Conservation (phyloP, 1,139 yeast genomes). For the Debaryomyces subglobosus region DNA sequence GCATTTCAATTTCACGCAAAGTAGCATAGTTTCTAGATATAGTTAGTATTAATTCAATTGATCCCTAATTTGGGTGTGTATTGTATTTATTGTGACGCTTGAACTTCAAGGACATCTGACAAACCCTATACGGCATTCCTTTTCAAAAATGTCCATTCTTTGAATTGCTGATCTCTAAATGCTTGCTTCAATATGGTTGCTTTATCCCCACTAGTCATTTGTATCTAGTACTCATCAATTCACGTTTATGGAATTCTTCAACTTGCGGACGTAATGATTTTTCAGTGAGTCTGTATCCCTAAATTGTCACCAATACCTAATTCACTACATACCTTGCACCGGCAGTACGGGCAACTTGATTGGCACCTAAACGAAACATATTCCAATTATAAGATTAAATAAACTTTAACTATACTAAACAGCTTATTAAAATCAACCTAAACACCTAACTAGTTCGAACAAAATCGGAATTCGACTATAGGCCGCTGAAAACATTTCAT, state of each 20-base stretch:
- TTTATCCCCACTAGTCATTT: background rate
- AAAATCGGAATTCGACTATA: constrained; percentile 7
- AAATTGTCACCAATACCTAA: background rate
- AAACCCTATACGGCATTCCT: background rate
- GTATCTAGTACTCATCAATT: background rate
- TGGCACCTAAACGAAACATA: constrained; percentile 70
- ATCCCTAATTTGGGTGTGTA: background rate
- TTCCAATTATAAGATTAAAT: constrained; percentile 9
- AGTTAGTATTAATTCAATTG: constrained; percentile 11
- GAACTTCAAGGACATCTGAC: background rate
- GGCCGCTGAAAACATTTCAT: constrained; percentile 21
- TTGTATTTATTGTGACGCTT: background rate
- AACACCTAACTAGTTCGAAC: constrained; percentile 10
- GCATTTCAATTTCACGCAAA: constrained; percentile 96
- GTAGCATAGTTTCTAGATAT: constrained; percentile 87
- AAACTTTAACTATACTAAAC: constrained; percentile 1
- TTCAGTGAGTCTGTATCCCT: constrained; percentile 3
- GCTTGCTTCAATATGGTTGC: background rate
- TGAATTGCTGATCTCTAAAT: background rate
- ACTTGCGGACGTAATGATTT: background rate
- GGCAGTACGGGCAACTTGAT: constrained; percentile 61
- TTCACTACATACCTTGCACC: constrained; percentile 57
- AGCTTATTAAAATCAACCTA: constrained; percentile 4
- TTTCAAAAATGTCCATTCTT: background rate
- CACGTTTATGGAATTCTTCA: background rate